Evolutionary conservation across 1,284 basidiomycete species (phyloP).

Genomic region (Amylostereum chailletii): DNA sequence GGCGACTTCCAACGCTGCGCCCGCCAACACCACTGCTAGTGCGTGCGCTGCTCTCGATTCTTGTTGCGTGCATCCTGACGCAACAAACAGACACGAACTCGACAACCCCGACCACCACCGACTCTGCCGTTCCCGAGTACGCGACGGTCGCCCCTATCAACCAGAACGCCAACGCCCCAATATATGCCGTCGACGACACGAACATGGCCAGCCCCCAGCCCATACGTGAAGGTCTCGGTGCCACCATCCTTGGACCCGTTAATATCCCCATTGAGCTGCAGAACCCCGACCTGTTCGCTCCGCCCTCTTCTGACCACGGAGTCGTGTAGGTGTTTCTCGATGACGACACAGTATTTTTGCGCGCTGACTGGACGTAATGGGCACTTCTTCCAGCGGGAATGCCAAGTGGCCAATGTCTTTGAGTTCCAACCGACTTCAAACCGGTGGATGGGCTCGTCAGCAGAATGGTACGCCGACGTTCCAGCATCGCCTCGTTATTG

Average conservation of each 20-base stretch:
- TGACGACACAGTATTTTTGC: not conserved
- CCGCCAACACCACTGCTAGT: too few relatives aligned
- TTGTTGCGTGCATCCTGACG: too few relatives aligned
- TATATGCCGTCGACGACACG: slow-evolving; percentile 26
- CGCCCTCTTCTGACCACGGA: slow-evolving; percentile 60
- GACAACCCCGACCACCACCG: not conserved
- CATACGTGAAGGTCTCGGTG: slow-evolving; percentile 36
- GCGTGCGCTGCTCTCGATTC: too few relatives aligned
- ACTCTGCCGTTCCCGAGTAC: not conserved
- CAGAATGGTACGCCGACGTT: slow-evolving; percentile 40
- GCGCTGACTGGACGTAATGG: not conserved
- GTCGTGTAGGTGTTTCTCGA: slow-evolving; percentile 34
- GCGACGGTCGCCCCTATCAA: slow-evolving; percentile 38
- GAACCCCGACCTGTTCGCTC: slow-evolving; percentile 56
- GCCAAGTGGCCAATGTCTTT: slow-evolving; percentile 68
- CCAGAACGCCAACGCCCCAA: slow-evolving; percentile 40
- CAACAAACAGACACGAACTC: not conserved
- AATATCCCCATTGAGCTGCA: slow-evolving; percentile 43
- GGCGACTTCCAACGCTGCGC: too few relatives aligned
- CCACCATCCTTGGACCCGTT: slow-evolving; percentile 45
- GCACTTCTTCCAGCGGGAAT: slow-evolving; percentile 31
- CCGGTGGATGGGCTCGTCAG: slow-evolving; percentile 68
- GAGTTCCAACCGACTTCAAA: slow-evolving; percentile 61
- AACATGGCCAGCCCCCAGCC: slow-evolving; percentile 20
- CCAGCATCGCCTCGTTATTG: not conserved